These are phyloP conservation scores for Schizonepeta tenuifolia DNA, from an alignment of 257 asterid genomes.

Conservation along the genomic window DNA sequence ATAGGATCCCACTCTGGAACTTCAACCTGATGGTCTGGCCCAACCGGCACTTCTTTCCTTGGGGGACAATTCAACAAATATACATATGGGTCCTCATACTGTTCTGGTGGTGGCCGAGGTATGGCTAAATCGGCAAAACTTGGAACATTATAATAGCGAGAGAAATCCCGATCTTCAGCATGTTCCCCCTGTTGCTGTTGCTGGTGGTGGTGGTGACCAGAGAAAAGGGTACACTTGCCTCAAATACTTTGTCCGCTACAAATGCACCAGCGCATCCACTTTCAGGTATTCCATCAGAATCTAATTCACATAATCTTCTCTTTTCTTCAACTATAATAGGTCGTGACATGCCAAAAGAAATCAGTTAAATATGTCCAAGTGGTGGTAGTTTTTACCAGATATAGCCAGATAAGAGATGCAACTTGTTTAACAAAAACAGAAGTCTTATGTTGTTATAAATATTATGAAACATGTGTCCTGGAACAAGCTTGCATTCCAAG, in stretches of 20 bases:
- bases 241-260: slow-evolving; percentile 34
- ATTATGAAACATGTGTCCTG: background rate
- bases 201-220: slow-evolving; percentile 50
- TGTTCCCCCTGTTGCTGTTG: slow-evolving; percentile 49
- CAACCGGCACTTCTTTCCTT: slow-evolving; percentile 65
- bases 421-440: slow-evolving; percentile 11
- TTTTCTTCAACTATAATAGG: slow-evolving; percentile 29
- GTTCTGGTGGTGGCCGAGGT: slow-evolving; percentile 44
- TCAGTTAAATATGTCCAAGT: background rate
- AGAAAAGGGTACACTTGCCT: slow-evolving; percentile 46
- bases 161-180: slow-evolving; percentile 37
- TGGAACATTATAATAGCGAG: slow-evolving; percentile 38
- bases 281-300: slow-evolving; percentile 31
- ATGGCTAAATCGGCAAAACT: slow-evolving; percentile 42
- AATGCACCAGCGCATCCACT: slow-evolving; percentile 34
- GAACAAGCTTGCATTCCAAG: slow-evolving; percentile 14
- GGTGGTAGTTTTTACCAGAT: background rate
- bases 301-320: slow-evolving; percentile 22
- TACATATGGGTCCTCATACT: slow-evolving; percentile 44
- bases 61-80: slow-evolving; percentile 46
- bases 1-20: slow-evolving; percentile 57
- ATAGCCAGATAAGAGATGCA: slow-evolving; percentile 15
- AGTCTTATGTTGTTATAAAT: background rate
- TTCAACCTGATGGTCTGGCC: slow-evolving; percentile 68
- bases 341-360: background rate